These are phyloP conservation scores for Eucalyptus sp. DNA, from an alignment of 345 rosid genomes.

Conservation along the genomic window DNA sequence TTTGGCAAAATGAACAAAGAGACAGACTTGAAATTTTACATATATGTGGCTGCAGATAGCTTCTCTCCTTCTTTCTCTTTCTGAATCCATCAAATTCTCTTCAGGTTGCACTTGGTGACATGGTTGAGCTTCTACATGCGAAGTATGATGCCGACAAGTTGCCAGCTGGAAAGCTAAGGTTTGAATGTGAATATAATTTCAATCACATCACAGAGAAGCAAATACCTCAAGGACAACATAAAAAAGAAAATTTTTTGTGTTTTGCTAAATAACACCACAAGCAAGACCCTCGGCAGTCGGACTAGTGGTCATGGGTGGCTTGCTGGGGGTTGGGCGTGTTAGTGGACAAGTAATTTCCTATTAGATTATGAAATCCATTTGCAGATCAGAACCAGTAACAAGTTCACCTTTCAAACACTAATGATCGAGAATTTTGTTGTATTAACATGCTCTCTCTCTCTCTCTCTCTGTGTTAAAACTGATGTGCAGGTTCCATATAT, in stretches of 20 bases:
- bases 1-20: neutral
- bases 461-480: neutral
- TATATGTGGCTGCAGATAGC: neutral
- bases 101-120: conserved; percentile 90
- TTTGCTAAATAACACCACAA: neutral
- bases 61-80: neutral
- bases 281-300: neutral
- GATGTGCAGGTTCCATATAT: neutral
- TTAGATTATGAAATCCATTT: neutral
- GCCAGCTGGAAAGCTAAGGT: conserved; percentile 85
- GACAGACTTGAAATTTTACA: neutral
- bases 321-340: neutral
- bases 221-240: neutral
- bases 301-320: neutral
- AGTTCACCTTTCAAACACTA: neutral
- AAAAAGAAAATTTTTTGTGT: neutral
- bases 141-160: conserved; percentile 62
- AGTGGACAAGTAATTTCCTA: neutral
- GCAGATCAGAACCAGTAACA: neutral
- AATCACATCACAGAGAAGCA: neutral
- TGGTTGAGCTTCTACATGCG: conserved; percentile 53
- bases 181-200: neutral
- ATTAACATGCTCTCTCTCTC: neutral
- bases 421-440: neutral
- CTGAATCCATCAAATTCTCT: neutral